Conservation (phyloP, 106 monocot species). For the Dendrobium catenatum region DNA sequence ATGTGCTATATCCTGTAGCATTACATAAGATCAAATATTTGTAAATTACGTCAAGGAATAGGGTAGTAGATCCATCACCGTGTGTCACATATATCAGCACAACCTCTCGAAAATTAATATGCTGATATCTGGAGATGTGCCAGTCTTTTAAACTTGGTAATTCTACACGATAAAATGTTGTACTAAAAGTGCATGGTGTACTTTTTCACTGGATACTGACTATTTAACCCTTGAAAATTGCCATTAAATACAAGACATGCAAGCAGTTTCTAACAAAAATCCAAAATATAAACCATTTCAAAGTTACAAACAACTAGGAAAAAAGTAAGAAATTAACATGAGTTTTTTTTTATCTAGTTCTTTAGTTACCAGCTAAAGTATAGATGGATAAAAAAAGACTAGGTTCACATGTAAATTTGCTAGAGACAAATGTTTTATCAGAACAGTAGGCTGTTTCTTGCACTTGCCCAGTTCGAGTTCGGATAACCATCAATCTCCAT, state of each 20-base stretch:
- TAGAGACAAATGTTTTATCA: not conserved
- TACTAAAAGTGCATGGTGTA: too few species aligned
- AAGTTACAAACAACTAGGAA: not conserved
- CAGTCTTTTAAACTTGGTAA: too few species aligned
- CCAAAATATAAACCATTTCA: not conserved
- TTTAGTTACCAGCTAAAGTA: too few species aligned
- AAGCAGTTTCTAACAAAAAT: not conserved
- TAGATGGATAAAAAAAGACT: too few species aligned
- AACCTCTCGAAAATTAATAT: not conserved
- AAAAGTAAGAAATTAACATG: not conserved
- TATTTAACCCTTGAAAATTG: not conserved
- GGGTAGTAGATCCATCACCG: too few species aligned
- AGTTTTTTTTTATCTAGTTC: too few species aligned
- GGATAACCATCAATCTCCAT: not conserved
- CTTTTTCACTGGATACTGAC: too few species aligned
- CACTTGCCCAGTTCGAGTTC: not conserved
- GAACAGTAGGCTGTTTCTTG: not conserved
- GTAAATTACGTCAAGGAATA: too few species aligned
- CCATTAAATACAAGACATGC: not conserved
- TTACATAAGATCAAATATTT: too few species aligned
- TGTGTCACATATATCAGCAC: too few species aligned
- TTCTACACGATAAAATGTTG: too few species aligned
- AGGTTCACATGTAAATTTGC: not conserved
- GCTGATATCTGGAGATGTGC: not conserved
- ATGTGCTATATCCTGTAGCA: not conserved